A percentile compares a stretch with the other conserved stretches of the same genome.
Conservation (phyloP, 108 stramenopile species). For the Seminavis robusta region DNA sequence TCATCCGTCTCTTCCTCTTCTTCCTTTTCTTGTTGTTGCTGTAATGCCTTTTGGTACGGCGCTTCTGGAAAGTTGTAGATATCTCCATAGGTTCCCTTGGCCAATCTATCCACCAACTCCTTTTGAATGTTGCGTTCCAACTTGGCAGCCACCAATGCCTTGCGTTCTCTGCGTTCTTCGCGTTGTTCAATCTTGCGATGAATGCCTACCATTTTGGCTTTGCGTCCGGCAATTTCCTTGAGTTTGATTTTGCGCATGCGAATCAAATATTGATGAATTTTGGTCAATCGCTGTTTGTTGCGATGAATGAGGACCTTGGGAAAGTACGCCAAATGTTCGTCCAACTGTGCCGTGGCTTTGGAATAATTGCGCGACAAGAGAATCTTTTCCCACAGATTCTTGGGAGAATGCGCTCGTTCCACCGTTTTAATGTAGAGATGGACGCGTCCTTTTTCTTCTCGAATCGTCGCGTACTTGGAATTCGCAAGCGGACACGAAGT, state of each 20-base stretch:
- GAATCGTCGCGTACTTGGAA: constrained; percentile 94
- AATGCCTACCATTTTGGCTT: constrained; percentile 73
- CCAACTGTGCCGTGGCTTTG: constrained; percentile 88
- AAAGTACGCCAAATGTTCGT: constrained; percentile 92
- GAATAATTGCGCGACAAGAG: constrained; percentile 86
- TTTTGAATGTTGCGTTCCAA: constrained; percentile 89
- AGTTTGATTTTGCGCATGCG: constrained; percentile 95
- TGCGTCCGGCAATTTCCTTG: constrained; percentile 68
- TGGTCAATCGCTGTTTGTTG: constrained; percentile 98
- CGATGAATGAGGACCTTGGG: constrained; percentile 91
- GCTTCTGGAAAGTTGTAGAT: constrained; percentile 96
- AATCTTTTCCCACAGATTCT: constrained; percentile 98
- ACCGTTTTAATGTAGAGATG: constrained; percentile 95
- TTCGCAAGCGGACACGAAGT: constrained; percentile 95
- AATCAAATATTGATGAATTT: constrained; percentile 97
- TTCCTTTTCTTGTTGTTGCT: constrained; percentile 62
- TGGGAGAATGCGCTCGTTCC: constrained; percentile 96
- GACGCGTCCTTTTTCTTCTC: constrained; percentile 91
- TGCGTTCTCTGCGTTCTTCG: constrained; percentile 88
- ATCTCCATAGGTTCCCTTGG: constrained; percentile 94
- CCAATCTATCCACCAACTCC: constrained; percentile 92
- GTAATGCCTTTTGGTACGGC: constrained; percentile 78
- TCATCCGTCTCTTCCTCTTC: constrained; percentile 62
- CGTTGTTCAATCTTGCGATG: constrained; percentile 90
- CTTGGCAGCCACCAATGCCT: constrained; percentile 92